phyloP scores from a whole-genome alignment of 352 stramenopile genomes.

The Phytopythium chamaehyphon region DNA sequence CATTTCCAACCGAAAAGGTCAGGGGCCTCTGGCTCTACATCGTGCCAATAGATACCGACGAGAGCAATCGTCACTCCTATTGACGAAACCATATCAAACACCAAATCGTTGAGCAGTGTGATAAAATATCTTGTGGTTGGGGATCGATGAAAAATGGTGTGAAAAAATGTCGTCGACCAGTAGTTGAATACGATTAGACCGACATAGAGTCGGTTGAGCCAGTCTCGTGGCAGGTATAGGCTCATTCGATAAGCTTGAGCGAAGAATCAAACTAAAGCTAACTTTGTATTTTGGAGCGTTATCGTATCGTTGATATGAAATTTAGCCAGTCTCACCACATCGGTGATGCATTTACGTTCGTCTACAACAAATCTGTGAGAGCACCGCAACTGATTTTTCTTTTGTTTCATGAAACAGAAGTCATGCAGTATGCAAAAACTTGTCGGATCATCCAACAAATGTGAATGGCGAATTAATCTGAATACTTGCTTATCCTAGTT shows the following conservation, averaged over 20 bases:
- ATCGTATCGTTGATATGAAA: too few species aligned
- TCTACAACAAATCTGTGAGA: too few species aligned
- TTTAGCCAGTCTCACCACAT: too few species aligned
- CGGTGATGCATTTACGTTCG: too few species aligned
- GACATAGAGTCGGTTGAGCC: conserved; percentile 31
- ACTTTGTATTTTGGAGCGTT: too few species aligned
- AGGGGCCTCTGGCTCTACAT: conserved; percentile 8
- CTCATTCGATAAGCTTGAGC: conserved; percentile 30
- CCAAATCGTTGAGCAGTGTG: conserved; percentile 12
- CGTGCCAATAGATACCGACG: conserved; percentile 7
- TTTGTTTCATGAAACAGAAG: too few species aligned
- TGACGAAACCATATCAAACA: conserved; percentile 18
- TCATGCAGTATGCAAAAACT: too few species aligned
- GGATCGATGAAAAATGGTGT: conserved; percentile 4
- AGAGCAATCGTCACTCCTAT: conserved; percentile 17
- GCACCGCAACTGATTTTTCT: too few species aligned
- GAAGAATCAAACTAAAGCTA: too few species aligned
- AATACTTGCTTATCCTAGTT: conserved; percentile 17
- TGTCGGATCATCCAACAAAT: too few species aligned
- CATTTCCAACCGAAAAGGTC: conserved; percentile 11
- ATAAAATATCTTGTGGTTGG: conserved; percentile 3
- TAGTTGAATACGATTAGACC: conserved; percentile 18
- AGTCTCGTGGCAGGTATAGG: conserved; percentile 10
- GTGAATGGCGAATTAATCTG: too few species aligned
- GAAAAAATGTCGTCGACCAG: conserved; percentile 12